These are phyloP conservation scores for Dothideomycetidae sp. DNA, from an alignment of 2,329 filamentous ascomycete species.

Conservation along the genomic window DNA sequence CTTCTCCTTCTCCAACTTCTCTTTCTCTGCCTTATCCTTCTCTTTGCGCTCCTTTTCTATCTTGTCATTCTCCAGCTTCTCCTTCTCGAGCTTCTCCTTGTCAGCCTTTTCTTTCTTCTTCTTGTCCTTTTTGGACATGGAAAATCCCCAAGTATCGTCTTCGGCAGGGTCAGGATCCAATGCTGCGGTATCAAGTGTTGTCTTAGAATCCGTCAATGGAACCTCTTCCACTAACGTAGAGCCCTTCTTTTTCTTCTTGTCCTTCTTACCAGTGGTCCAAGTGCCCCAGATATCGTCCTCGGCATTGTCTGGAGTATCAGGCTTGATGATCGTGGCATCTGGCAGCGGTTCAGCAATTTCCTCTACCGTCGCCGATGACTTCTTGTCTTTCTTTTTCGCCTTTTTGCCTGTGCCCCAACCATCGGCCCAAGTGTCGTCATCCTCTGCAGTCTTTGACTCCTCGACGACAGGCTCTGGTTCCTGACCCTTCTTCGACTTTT, in stretches of 20 bases:
- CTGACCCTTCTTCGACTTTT: conserved; percentile 28
- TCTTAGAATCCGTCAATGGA: conserved; percentile 36
- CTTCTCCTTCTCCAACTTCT: conserved; percentile 19
- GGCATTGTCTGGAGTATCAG: conserved; percentile 19
- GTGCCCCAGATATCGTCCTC: conserved; percentile 21
- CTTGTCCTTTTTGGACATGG: conserved; percentile 32
- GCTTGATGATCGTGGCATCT: conserved; percentile 27
- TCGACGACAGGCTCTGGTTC: conserved; percentile 22
- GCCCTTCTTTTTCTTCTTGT: conserved; percentile 43
- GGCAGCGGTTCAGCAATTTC: conserved; percentile 20
- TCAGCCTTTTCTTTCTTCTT: conserved; percentile 28
- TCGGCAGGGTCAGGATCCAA: conserved; percentile 15
- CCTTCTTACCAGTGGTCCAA: conserved; percentile 34
- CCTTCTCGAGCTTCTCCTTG: conserved; percentile 25
- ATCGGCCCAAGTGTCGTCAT: conserved; percentile 39
- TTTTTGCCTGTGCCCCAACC: conserved; percentile 44
- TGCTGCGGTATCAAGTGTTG: conserved; percentile 24
- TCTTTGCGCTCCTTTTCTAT: conserved; percentile 29
- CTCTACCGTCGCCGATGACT: conserved; percentile 25
- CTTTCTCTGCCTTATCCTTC: conserved; percentile 25
- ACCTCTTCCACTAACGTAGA: conserved; percentile 28
- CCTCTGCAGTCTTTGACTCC: conserved; percentile 34
- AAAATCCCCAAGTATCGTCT: conserved; percentile 20
- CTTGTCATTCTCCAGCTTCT: conserved; percentile 36
- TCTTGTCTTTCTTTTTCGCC: conserved; percentile 37